Conservation (phyloP, 306 rosid genomes). For the Malus sylvestris region DNA sequence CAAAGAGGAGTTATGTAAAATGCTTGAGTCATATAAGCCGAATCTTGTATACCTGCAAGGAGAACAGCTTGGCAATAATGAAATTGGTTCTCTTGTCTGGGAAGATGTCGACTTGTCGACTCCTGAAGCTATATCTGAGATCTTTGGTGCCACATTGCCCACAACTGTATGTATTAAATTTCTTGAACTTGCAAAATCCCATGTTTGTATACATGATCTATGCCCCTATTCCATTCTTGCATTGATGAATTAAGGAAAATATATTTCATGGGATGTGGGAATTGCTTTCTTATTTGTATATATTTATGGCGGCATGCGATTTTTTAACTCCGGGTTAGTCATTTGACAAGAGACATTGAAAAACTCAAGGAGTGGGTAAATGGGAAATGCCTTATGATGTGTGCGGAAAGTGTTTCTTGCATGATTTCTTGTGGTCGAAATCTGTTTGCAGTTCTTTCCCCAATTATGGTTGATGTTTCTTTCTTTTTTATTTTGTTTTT, state of each 20-base stretch:
- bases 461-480: background rate
- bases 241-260: background rate
- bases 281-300: background rate
- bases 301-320: background rate
- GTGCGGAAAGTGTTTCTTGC: background rate
- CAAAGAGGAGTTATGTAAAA: slow-evolving; percentile 57
- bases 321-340: slow-evolving; percentile 3
- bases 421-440: background rate
- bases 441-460: background rate
- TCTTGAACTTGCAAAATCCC: slow-evolving; percentile 1
- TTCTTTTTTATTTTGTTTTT: background rate
- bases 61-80: slow-evolving; percentile 56
- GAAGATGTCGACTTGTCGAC: slow-evolving; percentile 59
- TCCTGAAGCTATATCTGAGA: slow-evolving; percentile 55
- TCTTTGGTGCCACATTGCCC: slow-evolving; percentile 62
- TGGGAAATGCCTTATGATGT: slow-evolving; percentile 1
- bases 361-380: background rate
- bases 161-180: slow-evolving; percentile 57
- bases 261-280: background rate
- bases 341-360: background rate
- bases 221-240: background rate
- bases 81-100: slow-evolving; percentile 75
- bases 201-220: background rate
- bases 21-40: slow-evolving; percentile 66
- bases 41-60: slow-evolving; percentile 85